Evolutionary conservation across 1,284 basidiomycete species (phyloP).

Genomic region (Ganoderma leucocontextum): DNA sequence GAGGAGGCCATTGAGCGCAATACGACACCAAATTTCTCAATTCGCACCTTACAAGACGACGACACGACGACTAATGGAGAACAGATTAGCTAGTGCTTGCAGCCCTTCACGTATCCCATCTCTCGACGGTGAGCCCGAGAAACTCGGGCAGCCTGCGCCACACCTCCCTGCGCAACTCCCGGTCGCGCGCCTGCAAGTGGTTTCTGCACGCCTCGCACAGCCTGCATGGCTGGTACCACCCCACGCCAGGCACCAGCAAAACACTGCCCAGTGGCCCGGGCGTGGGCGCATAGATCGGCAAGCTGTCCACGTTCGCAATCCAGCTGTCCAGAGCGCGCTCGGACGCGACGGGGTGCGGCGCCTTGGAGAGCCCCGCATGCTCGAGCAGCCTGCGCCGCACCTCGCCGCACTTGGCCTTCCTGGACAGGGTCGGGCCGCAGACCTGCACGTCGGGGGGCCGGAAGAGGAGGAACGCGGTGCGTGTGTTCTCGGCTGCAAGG

Average conservation of each 20-base stretch:
- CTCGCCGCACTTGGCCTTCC: slow-evolving; percentile 1
- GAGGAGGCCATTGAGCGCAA: no score
- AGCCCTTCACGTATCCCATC: no score
- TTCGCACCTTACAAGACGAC: no score
- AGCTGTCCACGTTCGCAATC: slow-evolving; percentile 9
- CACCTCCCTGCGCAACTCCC: no score
- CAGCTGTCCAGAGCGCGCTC: slow-evolving; percentile 19
- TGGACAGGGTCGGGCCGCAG: neutral
- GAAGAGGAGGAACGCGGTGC: slow-evolving; percentile 10
- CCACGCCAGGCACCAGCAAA: no score
- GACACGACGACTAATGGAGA: no score
- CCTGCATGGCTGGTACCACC: neutral
- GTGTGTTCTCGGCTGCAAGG: slow-evolving; percentile 10
- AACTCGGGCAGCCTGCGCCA: neutral
- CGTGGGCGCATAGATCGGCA: neutral
- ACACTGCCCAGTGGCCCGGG: neutral
- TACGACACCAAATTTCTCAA: no score
- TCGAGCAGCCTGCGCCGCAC: slow-evolving; percentile 12
- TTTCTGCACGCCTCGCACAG: no score
- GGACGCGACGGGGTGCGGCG: slow-evolving; percentile 16
- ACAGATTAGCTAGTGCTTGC: no score
- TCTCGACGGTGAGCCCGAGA: no score
- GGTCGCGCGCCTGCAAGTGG: no score
- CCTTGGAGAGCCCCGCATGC: neutral
- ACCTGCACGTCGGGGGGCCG: neutral